A percentile compares a stretch with the other conserved stretches of the same genome.
Evolutionary conservation across 106 monocot genomes (phyloP).

Genomic region (Hemerocallis citrina): DNA sequence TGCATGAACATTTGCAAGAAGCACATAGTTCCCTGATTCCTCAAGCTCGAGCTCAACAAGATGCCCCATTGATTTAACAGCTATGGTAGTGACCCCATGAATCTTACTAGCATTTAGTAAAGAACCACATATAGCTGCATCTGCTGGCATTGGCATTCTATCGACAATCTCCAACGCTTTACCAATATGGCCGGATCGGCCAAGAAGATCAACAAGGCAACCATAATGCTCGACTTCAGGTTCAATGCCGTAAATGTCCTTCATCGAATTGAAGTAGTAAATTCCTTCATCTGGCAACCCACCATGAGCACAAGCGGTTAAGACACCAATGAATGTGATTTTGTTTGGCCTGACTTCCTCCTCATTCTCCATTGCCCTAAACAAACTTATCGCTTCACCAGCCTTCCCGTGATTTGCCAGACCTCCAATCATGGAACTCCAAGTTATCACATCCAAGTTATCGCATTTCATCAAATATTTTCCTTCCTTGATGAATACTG

Average conservation of each 20-base stretch:
- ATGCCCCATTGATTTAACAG: slow-evolving; percentile 27
- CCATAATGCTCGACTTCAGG: slow-evolving; percentile 75
- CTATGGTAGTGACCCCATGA: slow-evolving; percentile 28
- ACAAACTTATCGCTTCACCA: slow-evolving; percentile 34
- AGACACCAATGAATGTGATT: slow-evolving; percentile 53
- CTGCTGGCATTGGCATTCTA: slow-evolving; percentile 40
- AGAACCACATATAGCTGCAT: slow-evolving; percentile 70
- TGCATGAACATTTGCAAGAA: slow-evolving; percentile 58
- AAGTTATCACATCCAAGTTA: slow-evolving; percentile 56
- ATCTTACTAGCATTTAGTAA: slow-evolving; percentile 43
- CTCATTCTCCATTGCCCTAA: slow-evolving; percentile 30
- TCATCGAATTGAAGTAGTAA: slow-evolving; percentile 44
- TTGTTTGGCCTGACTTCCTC: slow-evolving; percentile 33
- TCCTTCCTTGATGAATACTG: neutral
- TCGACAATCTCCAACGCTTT: slow-evolving; percentile 30
- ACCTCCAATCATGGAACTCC: slow-evolving; percentile 50
- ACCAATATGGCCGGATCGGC: slow-evolving; percentile 32
- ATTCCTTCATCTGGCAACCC: slow-evolving; percentile 51
- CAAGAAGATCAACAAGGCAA: slow-evolving; percentile 64
- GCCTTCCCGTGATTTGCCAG: slow-evolving; percentile 54
- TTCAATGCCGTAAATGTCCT: slow-evolving; percentile 16
- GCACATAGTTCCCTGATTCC: slow-evolving; percentile 58
- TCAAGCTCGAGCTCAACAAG: slow-evolving; percentile 56
- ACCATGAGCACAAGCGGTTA: slow-evolving; percentile 66
- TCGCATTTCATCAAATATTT: slow-evolving; percentile 27